phyloP scores from a whole-genome alignment of 129 eudicot species.

The Ambrosia trifida region DNA sequence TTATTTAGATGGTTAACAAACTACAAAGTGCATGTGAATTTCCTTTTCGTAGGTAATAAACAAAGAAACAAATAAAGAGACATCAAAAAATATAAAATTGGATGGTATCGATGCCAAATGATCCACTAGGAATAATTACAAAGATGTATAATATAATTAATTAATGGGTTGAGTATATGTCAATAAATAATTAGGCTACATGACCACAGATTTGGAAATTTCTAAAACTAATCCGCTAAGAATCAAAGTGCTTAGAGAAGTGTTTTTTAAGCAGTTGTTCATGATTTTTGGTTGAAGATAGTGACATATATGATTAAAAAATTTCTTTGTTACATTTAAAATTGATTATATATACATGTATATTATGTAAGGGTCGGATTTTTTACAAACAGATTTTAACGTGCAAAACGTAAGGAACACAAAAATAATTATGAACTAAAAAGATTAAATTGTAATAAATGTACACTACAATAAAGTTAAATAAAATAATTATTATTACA shows the following conservation, averaged over 20 bases:
- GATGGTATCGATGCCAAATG: constrained; percentile 12
- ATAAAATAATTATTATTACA: too few species aligned
- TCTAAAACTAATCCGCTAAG: not conserved
- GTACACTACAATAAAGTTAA: too few species aligned
- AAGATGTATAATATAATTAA: constrained; percentile 10
- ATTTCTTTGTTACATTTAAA: too few species aligned
- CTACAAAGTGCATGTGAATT: not conserved
- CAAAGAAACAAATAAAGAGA: not conserved
- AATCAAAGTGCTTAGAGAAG: not conserved
- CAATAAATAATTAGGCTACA: not conserved
- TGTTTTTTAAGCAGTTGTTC: not conserved
- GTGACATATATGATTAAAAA: not conserved
- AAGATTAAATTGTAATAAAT: too few species aligned
- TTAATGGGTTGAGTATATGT: constrained; percentile 5
- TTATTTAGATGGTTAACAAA: not conserved
- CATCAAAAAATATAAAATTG: constrained; percentile 1
- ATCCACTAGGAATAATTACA: constrained; percentile 5
- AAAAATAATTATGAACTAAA: too few species aligned
- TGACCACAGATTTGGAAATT: not conserved
- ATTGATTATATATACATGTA: too few species aligned
- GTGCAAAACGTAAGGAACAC: too few species aligned
- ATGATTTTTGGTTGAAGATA: not conserved
- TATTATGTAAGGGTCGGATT: too few species aligned
- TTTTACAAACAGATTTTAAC: too few species aligned
- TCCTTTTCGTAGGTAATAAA: not conserved